Base-by-base conservation (phyloP, 192 early-diverging fungal species). In the Coemansia umbellata region DNA sequence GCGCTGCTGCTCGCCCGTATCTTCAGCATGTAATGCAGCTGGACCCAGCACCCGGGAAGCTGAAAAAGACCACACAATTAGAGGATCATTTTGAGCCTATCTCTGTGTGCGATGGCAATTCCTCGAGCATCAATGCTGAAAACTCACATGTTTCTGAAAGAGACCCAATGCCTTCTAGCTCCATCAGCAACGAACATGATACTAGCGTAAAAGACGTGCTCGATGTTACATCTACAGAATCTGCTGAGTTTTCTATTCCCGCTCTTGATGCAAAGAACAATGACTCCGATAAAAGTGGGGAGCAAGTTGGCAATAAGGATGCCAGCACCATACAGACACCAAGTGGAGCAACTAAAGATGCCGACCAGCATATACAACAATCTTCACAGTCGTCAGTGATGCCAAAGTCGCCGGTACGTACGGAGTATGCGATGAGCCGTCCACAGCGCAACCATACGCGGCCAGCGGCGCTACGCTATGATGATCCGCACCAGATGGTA, bases 1-100 rank as follows among this genome's bases (percentile, higher is more conserved):
- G 90, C 8, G 84, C 91, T 0, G 86, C 92, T 3, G 89, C 92
- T 2, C 81, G 85, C 27, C 88, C 87, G 8, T 95, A 95, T 47
- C 78, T 90, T 24, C 74, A 78, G 60, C 69, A 67, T 28, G 42
- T 68, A 35, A 78, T 78, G 74, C 58, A 78, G 48, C 56, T 78
- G 26, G 74, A 67, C 44, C 68, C 74, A 15, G 55, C 44, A 9
- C 27, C 60, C 1, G 35, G 56, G 43, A 62, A 49, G 43, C 3
- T 26, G 6, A 13, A 45, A 26, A 26, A 26, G 14, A 11, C 43
- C 6, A 22, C 24, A 0, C 24, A 14, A 3, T 2, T 14, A 3
- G 24, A 26, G 5, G 14, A 45, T 28, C 24, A 45, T 15, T n/a
- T n/a, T n/a, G n/a, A n/a, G n/a, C n/a, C n/a, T n/a, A n/a, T n/a